phyloP scores from a whole-genome alignment of 441 rosid genomes.

The Eruca vesicaria region DNA sequence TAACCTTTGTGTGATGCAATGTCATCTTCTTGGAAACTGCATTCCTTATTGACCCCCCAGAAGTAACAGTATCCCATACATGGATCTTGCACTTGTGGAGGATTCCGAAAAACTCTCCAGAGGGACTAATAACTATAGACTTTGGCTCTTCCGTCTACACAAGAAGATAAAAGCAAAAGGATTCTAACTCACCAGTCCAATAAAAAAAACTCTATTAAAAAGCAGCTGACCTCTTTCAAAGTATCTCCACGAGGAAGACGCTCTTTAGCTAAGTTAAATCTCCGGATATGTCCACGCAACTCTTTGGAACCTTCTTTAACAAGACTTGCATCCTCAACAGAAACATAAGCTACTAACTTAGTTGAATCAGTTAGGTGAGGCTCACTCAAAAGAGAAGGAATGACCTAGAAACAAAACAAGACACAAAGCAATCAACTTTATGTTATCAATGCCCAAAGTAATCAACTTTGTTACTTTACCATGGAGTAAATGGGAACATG shows the following conservation, averaged over 20 bases:
- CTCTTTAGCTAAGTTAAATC: constrained; percentile 69
- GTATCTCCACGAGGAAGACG: constrained; percentile 57
- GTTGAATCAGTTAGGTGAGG: constrained; percentile 28
- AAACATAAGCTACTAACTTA: constrained; percentile 69
- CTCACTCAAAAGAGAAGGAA: constrained; percentile 62
- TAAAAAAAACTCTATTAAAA: neutral
- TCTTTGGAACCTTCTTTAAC: constrained; percentile 32
- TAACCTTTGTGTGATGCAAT: constrained; percentile 75
- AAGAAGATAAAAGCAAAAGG: constrained; percentile 9
- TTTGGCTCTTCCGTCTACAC: constrained; percentile 67
- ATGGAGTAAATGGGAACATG: constrained; percentile 57
- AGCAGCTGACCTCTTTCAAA: constrained; percentile 67
- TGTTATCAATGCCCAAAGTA: neutral
- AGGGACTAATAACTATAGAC: constrained; percentile 57
- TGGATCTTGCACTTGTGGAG: constrained; percentile 49
- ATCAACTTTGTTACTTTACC: neutral
- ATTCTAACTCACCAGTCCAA: neutral
- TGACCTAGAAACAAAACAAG: constrained; percentile 51
- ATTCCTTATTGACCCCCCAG: constrained; percentile 41
- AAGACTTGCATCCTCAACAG: constrained; percentile 47
- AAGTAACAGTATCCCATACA: constrained; percentile 69
- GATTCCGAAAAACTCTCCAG: constrained; percentile 69
- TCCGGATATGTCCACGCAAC: constrained; percentile 59
- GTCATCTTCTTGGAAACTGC: constrained; percentile 47
- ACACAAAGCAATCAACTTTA: neutral